Evolutionary conservation across 257 asterid genomes (phyloP), one percentile per base, ranked within the genome.

Genomic region (Phtheirospermum japonicum): DNA sequence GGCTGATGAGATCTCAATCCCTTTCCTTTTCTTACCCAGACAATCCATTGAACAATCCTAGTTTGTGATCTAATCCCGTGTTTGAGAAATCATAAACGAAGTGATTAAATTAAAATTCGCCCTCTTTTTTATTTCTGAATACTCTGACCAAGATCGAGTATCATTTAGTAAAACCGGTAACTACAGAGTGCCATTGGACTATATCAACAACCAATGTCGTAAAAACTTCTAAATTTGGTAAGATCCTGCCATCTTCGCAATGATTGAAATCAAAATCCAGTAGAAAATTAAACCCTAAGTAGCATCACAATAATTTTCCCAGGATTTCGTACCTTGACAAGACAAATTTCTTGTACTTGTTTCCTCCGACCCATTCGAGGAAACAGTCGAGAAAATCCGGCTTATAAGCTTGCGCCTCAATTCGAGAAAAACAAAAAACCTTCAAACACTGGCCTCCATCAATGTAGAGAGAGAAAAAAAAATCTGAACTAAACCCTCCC

Each of bases 1-100:
- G 26, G 53, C 72, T 5, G 31, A 19, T 4, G 87, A 75, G 70
- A 77, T 77, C 65, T 77, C 78, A 16, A 69, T 78, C 23, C 97
- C 95, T 67, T 86, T 89, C 70, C 97, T 81, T 80, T 89, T 89
- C 75, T 81, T 89, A 8, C 94, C 78, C 79, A 82, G 78, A 59
- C 84, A 78, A 66, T 81, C 84, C 87, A 81, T 81, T 9, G 31
- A 63, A 57, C 66, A 61, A 52, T 70, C 61, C 11, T 53, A 11
- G 52, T 19, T 7, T 16, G n/a, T 18, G 59, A 61, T 55, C 73
- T 45, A 45, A 16, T 30, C 43, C 39, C 36, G 12, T 26, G 43
- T 50, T 57, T 32, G 37, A 32, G 57, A 37, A 60, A 64, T 48
- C 66, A 43, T 62, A 62, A 37, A 45, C 53, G 56, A 50, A 43